Base-by-base conservation (phyloP, 2,329 filamentous ascomycete genomes). In the Alternaria angustiovoidea region DNA sequence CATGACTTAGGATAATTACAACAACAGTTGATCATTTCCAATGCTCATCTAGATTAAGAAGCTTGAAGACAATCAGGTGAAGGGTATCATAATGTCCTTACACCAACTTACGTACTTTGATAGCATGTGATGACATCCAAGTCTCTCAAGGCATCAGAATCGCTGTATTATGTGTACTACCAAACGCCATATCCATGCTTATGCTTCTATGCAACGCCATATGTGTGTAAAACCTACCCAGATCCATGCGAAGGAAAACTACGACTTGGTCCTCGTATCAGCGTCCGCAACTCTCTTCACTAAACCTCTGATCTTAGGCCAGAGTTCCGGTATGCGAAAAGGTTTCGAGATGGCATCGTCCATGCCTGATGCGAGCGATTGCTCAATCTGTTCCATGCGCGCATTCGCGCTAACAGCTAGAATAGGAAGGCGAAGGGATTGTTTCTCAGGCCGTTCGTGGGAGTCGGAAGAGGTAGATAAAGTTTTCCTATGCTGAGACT, bases 391-490 rank as follows among this genome's bases (percentile, higher is more conserved):
- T 54, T 77, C 73, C 51, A 66, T 69, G 24, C 76, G 64, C 6
- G 74, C 76, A 62, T 78, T 78, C 1, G 75, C 75, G 42, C 74
- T 78, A 3, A 78, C 73, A 11, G 74, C 75, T 5, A 78, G 59
- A 11, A 77, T 72, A 3, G 73, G 73, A 5, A 76, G 51, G 11
- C 70, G 65, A 1, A 56, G 34, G 7, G 14, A 41, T 5, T 58
- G 26, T 9, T 53, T 48, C 1, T 63, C 51, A 5, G 47, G 9
- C 1, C 28, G 36, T 22, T 42, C 28, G 4, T 51, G 47, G 20
- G 53, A 52, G 5, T 32, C n/a, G 16, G 47, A 42, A 2, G 47
- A 32, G 9, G 57, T 18, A 20, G 42, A 60, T 1, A 7, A 42
- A 1, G 4, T 43, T 52, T 26, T 46, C 2, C 12, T 47, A 32